Evolutionary conservation across 2,329 filamentous ascomycete species (phyloP), one percentile per base, ranked within the genome.

Genomic region (Mollisia scopiformis): DNA sequence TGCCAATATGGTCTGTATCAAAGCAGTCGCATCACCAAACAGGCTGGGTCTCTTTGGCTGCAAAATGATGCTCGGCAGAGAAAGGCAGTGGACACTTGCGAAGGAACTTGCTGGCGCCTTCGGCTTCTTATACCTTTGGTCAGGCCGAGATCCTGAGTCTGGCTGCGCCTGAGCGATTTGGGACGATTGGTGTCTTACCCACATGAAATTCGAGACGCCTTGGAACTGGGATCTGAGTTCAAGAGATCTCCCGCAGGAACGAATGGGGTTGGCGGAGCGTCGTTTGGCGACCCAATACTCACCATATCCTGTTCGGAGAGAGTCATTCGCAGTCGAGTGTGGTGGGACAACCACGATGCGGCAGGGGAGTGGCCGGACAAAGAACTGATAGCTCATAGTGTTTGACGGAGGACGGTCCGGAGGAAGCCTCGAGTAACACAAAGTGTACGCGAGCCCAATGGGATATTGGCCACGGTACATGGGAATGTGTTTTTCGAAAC

Each of bases 301-400:
- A 25, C 33, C n/a, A 19, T 14, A 35, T 28, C 23, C 37, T 31
- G 47, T 23, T 28, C 11, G n/a, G 30, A 23, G 31, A 37, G 28
- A 37, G 27, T 16, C 47, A 27, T 47, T 14, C 13, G 23, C 16
- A 7, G 23, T 28, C 14, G 23, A 53, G 62, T 63, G 62, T 53
- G 65, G 62, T 62, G 57, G 57, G 54, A 67, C 62, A 62, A 58
- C 30, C 6, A 39, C 13, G 41, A 52, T 58, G 49, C 55, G 53
- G 58, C 62, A 61, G 56, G 65, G 58, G 51, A 52, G 39, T 6
- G 37, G 21, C 23, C 13, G 8, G 43, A 23, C 43, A 6, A 19
- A 28, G 35, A 56, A 37, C 13, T 56, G 58, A 60, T 27, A 56
- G 33, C 51, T 60, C 58, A 43, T 27, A n/a, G 25, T 11, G 23